These are phyloP conservation scores for Radiomyces spectabilis DNA, from an alignment of 192 early-diverging fungal genomes.

Conservation along the genomic window DNA sequence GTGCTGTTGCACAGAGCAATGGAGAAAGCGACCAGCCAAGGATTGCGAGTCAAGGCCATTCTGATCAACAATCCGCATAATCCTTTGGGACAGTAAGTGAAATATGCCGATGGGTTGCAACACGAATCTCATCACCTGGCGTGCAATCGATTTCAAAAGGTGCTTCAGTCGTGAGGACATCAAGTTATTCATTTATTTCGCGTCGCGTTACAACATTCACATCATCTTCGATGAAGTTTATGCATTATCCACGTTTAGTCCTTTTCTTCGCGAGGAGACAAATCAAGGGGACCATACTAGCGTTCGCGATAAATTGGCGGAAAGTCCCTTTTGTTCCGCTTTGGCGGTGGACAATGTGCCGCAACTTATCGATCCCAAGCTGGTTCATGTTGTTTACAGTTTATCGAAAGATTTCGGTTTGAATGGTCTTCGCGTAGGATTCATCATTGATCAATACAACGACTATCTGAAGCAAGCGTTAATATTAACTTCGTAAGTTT, in stretches of 20 bases:
- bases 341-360: constrained; percentile 49
- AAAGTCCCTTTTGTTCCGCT: constrained; percentile 55
- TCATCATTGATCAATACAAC: constrained; percentile 57
- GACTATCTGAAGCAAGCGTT: constrained; percentile 29
- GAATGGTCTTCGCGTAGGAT: constrained; percentile 67
- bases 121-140: too few species aligned
- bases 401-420: constrained; percentile 82
- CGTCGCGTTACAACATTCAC: constrained; percentile 53
- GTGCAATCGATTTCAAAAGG: constrained; percentile 18
- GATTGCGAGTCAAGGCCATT: constrained; percentile 46
- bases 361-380: constrained; percentile 49
- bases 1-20: constrained; percentile 43
- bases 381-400: constrained; percentile 67
- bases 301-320: not conserved
- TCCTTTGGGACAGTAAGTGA: constrained; percentile 51
- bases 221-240: constrained; percentile 80
- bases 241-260: constrained; percentile 54
- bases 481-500: constrained; percentile 31
- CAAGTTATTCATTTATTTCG: constrained; percentile 52
- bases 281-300: not conserved
- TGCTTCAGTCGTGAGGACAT: constrained; percentile 47
- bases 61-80: constrained; percentile 72
- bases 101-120: too few species aligned
- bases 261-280: constrained; percentile 7
- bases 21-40: constrained; percentile 32